A percentile compares a stretch with the other conserved stretches of the same genome.
Conservation (phyloP, 2,329 filamentous ascomycete genomes). For the Pyrenochaeta sp. region DNA sequence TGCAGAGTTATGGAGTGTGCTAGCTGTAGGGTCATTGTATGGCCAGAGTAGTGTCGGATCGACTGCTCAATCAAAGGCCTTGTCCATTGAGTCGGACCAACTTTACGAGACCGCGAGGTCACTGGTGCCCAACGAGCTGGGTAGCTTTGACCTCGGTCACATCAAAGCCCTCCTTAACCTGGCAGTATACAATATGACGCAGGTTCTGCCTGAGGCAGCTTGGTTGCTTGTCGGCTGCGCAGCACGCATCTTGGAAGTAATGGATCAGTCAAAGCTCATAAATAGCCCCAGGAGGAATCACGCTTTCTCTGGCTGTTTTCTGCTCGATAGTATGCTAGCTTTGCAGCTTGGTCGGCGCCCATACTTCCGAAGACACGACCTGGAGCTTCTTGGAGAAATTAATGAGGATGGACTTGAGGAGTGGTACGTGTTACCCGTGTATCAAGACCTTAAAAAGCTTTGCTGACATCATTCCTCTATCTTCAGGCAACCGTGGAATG, state of each 20-base stretch:
- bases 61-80: constrained; percentile 1
- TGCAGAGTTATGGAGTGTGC: constrained; percentile 57
- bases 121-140: constrained; percentile 43
- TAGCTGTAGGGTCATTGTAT: constrained; percentile 53
- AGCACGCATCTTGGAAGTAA: constrained; percentile 61
- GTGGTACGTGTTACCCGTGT: constrained; percentile 52
- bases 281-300: constrained; percentile 47
- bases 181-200: constrained; percentile 69
- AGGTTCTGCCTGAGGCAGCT: constrained; percentile 64
- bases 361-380: constrained; percentile 60
- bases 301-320: constrained; percentile 66
- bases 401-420: constrained; percentile 75
- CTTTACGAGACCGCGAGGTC: constrained; percentile 39
- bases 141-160: constrained; percentile 49
- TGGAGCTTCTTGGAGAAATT: constrained; percentile 59
- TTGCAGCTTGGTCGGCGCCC: constrained; percentile 60
- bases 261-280: constrained; percentile 47
- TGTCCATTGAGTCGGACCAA: constrained; percentile 20
- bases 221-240: constrained; percentile 73
- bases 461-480: neutral
- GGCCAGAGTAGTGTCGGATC: constrained; percentile 12
- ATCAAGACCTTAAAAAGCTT: neutral
- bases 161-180: constrained; percentile 59
- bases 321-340: constrained; percentile 68
- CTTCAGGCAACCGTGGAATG: constrained; percentile 69